Percentiles rank a stretch among this genome's conserved stretches.
phyloP scores from a whole-genome alignment of 108 stramenopile genomes.

The Skeletonema grethae region DNA sequence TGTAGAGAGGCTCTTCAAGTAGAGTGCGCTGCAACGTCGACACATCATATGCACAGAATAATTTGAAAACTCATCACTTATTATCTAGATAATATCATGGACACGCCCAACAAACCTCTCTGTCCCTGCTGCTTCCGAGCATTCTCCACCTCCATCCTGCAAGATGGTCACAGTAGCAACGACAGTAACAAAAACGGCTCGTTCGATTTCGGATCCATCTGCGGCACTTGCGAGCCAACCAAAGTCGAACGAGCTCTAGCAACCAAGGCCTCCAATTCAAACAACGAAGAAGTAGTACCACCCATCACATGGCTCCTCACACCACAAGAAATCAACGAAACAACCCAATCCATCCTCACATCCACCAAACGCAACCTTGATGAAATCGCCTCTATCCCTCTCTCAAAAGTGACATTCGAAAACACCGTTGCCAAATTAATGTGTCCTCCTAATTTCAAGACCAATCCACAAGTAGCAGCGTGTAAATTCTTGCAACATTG shows the following conservation, averaged over 20 bases:
- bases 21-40: no score
- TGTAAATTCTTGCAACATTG: slow-evolving; percentile 58
- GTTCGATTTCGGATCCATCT: slow-evolving; percentile 19
- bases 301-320: slow-evolving; percentile 51
- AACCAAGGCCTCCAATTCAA: slow-evolving; percentile 12
- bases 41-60: no score
- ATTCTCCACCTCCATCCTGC: slow-evolving; percentile 27
- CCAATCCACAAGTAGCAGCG: slow-evolving; percentile 41
- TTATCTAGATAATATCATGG: no score
- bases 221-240: slow-evolving; percentile 30
- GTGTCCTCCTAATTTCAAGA: slow-evolving; percentile 54
- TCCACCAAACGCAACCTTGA: slow-evolving; percentile 38
- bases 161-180: background rate
- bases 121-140: slow-evolving; percentile 52
- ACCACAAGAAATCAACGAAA: slow-evolving; percentile 25
- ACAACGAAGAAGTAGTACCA: slow-evolving; percentile 12
- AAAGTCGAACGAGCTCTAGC: slow-evolving; percentile 45
- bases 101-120: slow-evolving; percentile 17
- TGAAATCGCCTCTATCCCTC: slow-evolving; percentile 30
- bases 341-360: slow-evolving; percentile 20
- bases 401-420: slow-evolving; percentile 41
- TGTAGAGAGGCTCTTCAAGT: no score
- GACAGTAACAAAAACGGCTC: background rate
- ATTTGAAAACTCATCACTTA: no score
- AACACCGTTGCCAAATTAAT: slow-evolving; percentile 48